Evolutionary conservation across 2,329 filamentous ascomycete genomes (phyloP), one percentile per base, ranked within the genome.

Genomic region (Daldinia eschscholtzii): DNA sequence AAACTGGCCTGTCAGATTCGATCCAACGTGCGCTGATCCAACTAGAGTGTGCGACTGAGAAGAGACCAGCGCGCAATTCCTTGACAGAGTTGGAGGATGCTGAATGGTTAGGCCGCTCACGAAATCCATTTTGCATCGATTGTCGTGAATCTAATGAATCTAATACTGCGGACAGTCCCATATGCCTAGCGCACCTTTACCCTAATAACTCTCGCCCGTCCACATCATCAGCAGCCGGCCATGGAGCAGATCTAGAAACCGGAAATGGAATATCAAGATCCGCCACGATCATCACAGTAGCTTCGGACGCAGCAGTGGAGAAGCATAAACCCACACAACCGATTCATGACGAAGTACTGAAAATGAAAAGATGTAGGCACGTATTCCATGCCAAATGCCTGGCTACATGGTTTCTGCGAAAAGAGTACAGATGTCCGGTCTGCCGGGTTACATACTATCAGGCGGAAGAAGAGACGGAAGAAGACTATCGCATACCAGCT

Each of bases 331-430:
- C 57, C 20, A 23, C 62, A 9, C 70, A 73, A 28, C 68, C 68
- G 0, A 58, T 63, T 28, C 71, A 76, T 4, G 75, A 79, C 57
- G 79, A 82, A 3, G 72, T 82, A 3, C 33, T 83, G 57, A 79
- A 76, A 52, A 68, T 82, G 55, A 79, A 79, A 48, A 71, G 60
- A 20, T 83, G 81, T 44, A 76, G 75, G 0, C 82, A 83, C 46
- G 71, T 76, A 1, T 83, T 82, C 60, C 81, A 83, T 68, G 76
- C 79, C 4, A 76, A 76, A 6, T 83, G 82, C 26, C 74, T 83
- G 26, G 78, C 76, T 1, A 78, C 76, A 0, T 83, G 81, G 81
- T 81, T 81, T 57, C 63, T 81, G 37, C 76, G 77, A 30, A 74
- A 76, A 20, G 74, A 80, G 3, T 77, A 78, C 59, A 75, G 79